A percentile compares a stretch with the other conserved stretches of the same genome.
Conservation (phyloP, 768 basidiomycete species). For the Trametes villosa region DNA sequence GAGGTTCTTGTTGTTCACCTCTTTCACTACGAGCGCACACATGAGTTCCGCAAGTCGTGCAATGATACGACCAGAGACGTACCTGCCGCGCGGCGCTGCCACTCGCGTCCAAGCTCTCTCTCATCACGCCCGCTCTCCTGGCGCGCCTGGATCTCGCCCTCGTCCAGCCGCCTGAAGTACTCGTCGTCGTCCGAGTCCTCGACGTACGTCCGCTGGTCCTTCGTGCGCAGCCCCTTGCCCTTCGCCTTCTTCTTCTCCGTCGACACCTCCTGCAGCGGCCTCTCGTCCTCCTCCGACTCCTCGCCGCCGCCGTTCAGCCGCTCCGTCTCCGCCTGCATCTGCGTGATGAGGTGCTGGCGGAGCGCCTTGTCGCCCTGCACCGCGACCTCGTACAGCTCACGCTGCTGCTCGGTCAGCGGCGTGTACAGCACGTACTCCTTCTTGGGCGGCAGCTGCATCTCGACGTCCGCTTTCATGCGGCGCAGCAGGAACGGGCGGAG, state of each 20-base stretch:
- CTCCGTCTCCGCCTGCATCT: constrained; percentile 31
- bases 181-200: constrained; percentile 64
- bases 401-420: constrained; percentile 80
- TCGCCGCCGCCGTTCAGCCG: constrained; percentile 39
- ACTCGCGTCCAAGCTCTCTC: constrained; percentile 58
- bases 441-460: constrained; percentile 78
- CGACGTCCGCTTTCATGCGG: constrained; percentile 89
- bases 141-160: constrained; percentile 45
- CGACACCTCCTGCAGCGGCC: constrained; percentile 31
- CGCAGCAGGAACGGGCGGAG: constrained; percentile 95
- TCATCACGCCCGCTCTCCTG: constrained; percentile 50
- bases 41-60: neutral
- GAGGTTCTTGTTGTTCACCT: constrained; percentile 90
- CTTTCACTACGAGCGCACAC: constrained; percentile 56
- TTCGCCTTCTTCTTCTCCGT: constrained; percentile 38
- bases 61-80: constrained; percentile 28
- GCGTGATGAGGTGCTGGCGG: constrained; percentile 53
- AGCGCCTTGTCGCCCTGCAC: constrained; percentile 61
- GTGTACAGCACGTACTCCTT: constrained; percentile 96
- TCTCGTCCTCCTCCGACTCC: constrained; percentile 32
- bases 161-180: constrained; percentile 66
- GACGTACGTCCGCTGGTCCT: constrained; percentile 49
- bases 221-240: constrained; percentile 12
- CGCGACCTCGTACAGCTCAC: constrained; percentile 83
- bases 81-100: constrained; percentile 66